A percentile compares a stretch with the other conserved stretches of the same genome.
Conservation (phyloP, 2,329 filamentous ascomycete species). For the Colletotrichum musae region DNA sequence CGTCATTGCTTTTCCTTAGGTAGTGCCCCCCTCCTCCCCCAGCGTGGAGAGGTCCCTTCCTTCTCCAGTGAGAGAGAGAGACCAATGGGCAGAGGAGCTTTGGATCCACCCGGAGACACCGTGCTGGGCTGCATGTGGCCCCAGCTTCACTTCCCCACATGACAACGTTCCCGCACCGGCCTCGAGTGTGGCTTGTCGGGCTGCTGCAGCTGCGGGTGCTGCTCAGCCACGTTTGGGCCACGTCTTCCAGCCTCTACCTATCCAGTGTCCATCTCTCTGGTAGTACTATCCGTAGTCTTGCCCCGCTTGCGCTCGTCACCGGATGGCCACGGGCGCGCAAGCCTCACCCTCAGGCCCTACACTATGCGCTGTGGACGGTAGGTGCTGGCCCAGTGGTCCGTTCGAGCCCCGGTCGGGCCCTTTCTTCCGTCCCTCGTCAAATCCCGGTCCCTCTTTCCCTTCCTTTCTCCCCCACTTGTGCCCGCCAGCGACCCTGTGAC, state of each 20-base stretch:
- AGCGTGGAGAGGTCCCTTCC: too few relatives aligned
- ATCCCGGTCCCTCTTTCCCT: background rate
- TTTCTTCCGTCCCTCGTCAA: background rate
- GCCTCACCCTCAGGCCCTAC: constrained; percentile 12
- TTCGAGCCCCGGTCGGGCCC: background rate
- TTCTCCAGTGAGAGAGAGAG: background rate
- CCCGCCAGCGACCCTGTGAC: constrained; percentile 20
- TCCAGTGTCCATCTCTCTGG: background rate
- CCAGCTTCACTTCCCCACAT: constrained; percentile 15
- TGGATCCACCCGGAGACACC: constrained; percentile 7
- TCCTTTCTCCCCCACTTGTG: background rate
- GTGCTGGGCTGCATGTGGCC: constrained; percentile 2
- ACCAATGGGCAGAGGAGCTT: too few relatives aligned
- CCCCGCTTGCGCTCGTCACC: too few relatives aligned
- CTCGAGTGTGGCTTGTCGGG: constrained; percentile 34
- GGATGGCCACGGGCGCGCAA: constrained; percentile 6
- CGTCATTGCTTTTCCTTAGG: background rate
- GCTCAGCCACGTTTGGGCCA: constrained; percentile 33
- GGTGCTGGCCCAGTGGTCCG: too few relatives aligned
- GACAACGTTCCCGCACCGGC: too few relatives aligned
- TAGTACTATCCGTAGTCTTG: too few relatives aligned
- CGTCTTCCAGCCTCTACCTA: constrained; percentile 11
- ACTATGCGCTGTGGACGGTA: too few relatives aligned
- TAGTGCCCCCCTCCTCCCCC: background rate
- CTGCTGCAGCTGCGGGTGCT: background rate